These are phyloP conservation scores for Pseudogymnoascus sp. DNA, from an alignment of 2,329 filamentous ascomycete genomes.

Conservation along the genomic window DNA sequence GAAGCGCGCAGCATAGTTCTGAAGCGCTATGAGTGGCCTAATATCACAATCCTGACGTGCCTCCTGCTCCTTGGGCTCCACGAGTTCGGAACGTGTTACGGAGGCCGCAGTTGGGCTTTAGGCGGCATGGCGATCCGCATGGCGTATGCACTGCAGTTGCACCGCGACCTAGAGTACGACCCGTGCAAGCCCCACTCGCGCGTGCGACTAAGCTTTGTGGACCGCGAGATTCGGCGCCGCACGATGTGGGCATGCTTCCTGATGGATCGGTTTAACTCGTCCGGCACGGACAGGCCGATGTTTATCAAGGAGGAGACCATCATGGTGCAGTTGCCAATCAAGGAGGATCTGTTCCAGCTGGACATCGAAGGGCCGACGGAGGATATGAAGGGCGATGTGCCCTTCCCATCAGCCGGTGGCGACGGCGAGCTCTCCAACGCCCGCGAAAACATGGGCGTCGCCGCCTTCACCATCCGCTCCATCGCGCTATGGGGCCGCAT, in stretches of 20 bases:
- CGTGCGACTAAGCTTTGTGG: slow-evolving; percentile 72
- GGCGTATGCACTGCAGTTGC: slow-evolving; percentile 91
- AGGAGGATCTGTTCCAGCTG: slow-evolving; percentile 80
- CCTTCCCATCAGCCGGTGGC: slow-evolving; percentile 51
- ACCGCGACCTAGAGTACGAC: slow-evolving; percentile 82
- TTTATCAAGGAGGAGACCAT: slow-evolving; percentile 87
- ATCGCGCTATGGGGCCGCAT: slow-evolving; percentile 86
- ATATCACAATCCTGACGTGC: slow-evolving; percentile 90
- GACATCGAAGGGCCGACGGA: slow-evolving; percentile 87
- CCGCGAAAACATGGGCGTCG: slow-evolving; percentile 84
- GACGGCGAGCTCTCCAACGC: slow-evolving; percentile 57
- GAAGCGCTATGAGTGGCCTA: slow-evolving; percentile 85
- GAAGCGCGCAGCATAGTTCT: slow-evolving; percentile 81
- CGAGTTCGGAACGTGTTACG: slow-evolving; percentile 95
- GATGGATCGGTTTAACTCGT: slow-evolving; percentile 97
- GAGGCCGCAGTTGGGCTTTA: slow-evolving; percentile 89
- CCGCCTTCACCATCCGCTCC: slow-evolving; percentile 77
- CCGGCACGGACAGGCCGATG: slow-evolving; percentile 82
- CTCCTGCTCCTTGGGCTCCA: slow-evolving; percentile 83
- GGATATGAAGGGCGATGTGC: slow-evolving; percentile 62
- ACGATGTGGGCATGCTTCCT: slow-evolving; percentile 98
- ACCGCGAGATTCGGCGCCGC: slow-evolving; percentile 82
- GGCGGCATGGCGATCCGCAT: slow-evolving; percentile 92
- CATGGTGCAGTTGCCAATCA: slow-evolving; percentile 82
- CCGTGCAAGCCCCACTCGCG: slow-evolving; percentile 46